Evolutionary conservation across 352 stramenopile species (phyloP).

Genomic region (Sclerospora graminicola): DNA sequence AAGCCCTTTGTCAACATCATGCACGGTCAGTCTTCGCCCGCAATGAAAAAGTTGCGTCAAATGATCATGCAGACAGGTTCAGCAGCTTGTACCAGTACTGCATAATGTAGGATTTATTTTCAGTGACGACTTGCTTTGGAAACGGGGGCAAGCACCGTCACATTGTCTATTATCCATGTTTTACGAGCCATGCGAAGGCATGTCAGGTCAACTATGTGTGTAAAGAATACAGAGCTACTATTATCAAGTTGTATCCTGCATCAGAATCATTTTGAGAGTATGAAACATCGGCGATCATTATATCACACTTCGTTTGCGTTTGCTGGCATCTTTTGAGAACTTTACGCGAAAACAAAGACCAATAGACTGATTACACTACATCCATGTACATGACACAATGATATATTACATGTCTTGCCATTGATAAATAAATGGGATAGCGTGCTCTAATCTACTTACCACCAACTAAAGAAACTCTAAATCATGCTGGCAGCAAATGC

Average conservation of each 20-base stretch:
- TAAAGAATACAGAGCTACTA: too few species aligned
- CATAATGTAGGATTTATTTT: conserved; percentile 15
- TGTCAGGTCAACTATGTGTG: too few species aligned
- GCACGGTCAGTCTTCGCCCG: conserved; percentile 44
- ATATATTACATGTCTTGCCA: conserved; percentile 14
- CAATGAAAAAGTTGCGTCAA: conserved; percentile 59
- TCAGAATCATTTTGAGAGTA: too few species aligned
- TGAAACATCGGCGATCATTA: too few species aligned
- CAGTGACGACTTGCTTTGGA: background rate
- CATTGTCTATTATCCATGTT: conserved; percentile 29
- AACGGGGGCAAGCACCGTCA: conserved; percentile 3
- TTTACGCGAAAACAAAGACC: too few species aligned
- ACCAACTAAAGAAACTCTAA: background rate
- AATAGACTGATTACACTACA: too few species aligned
- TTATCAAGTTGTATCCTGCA: too few species aligned
- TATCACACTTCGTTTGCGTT: too few species aligned
- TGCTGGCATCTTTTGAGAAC: too few species aligned
- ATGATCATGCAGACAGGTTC: conserved; percentile 39
- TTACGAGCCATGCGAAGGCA: too few species aligned
- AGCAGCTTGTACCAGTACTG: conserved; percentile 26
- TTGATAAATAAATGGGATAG: conserved; percentile 13
- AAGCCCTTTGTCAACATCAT: conserved; percentile 51
- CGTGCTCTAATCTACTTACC: conserved; percentile 1
- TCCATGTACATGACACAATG: too few species aligned
- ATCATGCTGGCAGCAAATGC: conserved; percentile 12